Evolutionary conservation across 768 basidiomycete genomes (phyloP), one percentile per base, ranked within the genome.

Genomic region (Xerocomus potaroensis): DNA sequence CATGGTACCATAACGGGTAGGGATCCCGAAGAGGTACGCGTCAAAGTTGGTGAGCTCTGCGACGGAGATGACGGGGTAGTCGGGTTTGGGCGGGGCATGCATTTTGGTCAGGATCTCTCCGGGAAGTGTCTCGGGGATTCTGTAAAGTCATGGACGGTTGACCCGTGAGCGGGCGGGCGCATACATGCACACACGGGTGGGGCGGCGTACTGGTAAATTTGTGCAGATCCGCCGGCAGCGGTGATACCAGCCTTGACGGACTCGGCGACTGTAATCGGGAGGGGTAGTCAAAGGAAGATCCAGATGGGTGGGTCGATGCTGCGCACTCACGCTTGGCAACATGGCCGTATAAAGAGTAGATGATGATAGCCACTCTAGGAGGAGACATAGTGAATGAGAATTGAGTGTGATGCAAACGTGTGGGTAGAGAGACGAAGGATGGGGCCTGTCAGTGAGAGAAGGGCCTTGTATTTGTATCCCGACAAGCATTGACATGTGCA

Each of bases 71-170:
- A 24, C 10, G 15, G 35, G 35, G 37, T 38, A 37, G 22, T 73
- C 64, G 38, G 79, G 79, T 61, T 87, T 89, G 4, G 81, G 60
- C 5, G 84, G 78, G 2, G 86, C 87, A 52, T 82, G 65, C 79
- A 95, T 76, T 62, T 77, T 76, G 40, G 61, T 56, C 41, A 92
- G 74, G 43, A 91, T 58, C 9, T 89, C 87, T 7, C 70, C 59
- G 5, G 84, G 55, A 45, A 94, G 83, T 3, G 90, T 94, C 70
- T 94, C 91, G 40, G 80, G 64, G 48, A 94, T 77, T 65, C 87
- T 89, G 15, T 16, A 18, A 5, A 11, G 11, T 7, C 30, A 14
- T 7, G 30, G 7, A 4, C 8, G 33, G 33, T 34, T 22, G 21
- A 15, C 15, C 14, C 10, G 26, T 10, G 26, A 6, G 26, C 26